These are phyloP conservation scores for Talaromyces liani DNA, from an alignment of 495 filamentous ascomycete species.

Conservation along the genomic window DNA sequence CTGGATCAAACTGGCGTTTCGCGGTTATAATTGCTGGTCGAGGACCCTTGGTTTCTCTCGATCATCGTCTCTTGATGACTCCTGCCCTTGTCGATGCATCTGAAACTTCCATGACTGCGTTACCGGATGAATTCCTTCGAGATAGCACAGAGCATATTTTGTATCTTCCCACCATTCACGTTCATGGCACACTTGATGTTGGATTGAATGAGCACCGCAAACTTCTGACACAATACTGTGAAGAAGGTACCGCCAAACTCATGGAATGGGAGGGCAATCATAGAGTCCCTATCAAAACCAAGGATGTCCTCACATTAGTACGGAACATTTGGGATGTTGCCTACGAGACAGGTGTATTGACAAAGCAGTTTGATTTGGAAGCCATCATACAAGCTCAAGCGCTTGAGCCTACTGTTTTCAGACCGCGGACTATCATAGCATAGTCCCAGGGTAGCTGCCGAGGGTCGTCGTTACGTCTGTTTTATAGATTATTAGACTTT, in stretches of 20 bases:
- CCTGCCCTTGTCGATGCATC: conserved; percentile 29
- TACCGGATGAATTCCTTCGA: neutral
- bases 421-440: neutral
- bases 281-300: conserved; percentile 47
- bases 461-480: no score
- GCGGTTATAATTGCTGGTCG: neutral
- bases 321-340: conserved; percentile 38
- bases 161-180: conserved; percentile 49
- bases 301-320: conserved; percentile 44
- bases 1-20: neutral
- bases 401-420: neutral
- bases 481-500: neutral
- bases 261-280: conserved; percentile 20
- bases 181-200: conserved; percentile 51
- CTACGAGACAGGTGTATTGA: conserved; percentile 19
- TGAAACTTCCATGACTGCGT: neutral
- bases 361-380: neutral
- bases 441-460: neutral
- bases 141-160: conserved; percentile 5
- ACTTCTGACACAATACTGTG: conserved; percentile 43
- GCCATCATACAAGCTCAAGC: neutral
- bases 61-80: neutral
- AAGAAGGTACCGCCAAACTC: conserved; percentile 29
- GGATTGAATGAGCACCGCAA: conserved; percentile 45
- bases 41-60: neutral